phyloP scores from a whole-genome alignment of 371 early-diverging fungal species.

The Mortierella polycephala region DNA sequence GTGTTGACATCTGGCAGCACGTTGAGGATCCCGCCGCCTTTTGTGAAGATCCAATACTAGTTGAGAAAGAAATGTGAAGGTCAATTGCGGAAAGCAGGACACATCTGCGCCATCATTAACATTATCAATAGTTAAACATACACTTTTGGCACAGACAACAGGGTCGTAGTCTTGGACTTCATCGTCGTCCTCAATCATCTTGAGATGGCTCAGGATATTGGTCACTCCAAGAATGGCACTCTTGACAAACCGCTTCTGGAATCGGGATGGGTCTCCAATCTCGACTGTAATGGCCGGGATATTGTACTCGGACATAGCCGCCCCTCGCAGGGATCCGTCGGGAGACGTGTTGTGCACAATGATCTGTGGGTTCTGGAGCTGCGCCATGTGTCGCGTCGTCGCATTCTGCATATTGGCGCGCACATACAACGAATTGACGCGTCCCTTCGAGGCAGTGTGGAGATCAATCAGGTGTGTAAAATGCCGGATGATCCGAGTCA shows the following conservation, averaged over 20 bases:
- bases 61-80: too few species aligned
- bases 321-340: conserved; percentile 84
- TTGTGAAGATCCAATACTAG: conserved; percentile 69
- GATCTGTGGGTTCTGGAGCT: conserved; percentile 87
- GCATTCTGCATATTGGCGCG: conserved; percentile 88
- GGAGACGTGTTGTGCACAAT: conserved; percentile 72
- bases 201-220: conserved; percentile 69
- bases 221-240: conserved; percentile 73
- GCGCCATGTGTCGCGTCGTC: conserved; percentile 79
- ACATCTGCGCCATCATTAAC: too few species aligned
- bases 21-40: conserved; percentile 56
- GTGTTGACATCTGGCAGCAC: conserved; percentile 91
- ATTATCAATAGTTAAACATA: conserved; percentile 17
- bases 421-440: conserved; percentile 90
- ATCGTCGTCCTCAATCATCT: conserved; percentile 67
- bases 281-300: conserved; percentile 91
- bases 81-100: too few species aligned
- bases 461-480: conserved; percentile 89
- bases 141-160: conserved; percentile 65
- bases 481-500: conserved; percentile 81
- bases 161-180: conserved; percentile 63
- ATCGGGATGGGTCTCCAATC: conserved; percentile 81
- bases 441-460: conserved; percentile 89
- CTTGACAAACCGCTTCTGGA: conserved; percentile 80
- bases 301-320: conserved; percentile 76